These are phyloP conservation scores for Micractinium sp. DNA, from an alignment of 139 green algal species.

Conservation along the genomic window DNA sequence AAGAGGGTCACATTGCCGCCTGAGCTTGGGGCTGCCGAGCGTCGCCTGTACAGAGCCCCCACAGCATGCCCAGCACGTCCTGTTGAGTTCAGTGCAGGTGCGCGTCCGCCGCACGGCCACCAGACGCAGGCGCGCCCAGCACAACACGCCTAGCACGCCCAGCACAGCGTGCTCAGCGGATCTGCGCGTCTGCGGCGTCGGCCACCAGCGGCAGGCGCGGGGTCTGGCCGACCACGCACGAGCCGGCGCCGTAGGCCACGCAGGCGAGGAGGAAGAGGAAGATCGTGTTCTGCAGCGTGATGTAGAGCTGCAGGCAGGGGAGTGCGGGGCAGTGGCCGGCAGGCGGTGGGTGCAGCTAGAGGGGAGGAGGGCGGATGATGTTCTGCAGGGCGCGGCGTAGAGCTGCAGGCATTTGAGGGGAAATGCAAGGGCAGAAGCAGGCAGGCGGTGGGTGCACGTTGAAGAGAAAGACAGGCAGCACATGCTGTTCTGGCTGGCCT, in stretches of 20 bases:
- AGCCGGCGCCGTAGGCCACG: conserved; percentile 79
- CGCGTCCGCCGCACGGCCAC: too few relatives aligned
- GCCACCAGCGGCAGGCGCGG: conserved; percentile 80
- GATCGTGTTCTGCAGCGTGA: conserved; percentile 79
- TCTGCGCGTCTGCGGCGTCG: conserved; percentile 80
- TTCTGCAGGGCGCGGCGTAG: too few relatives aligned
- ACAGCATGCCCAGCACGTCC: too few relatives aligned
- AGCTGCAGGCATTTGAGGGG: too few relatives aligned
- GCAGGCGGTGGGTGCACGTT: conserved; percentile 52
- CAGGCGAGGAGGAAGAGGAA: conserved; percentile 81
- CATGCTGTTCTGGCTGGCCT: conserved; percentile 27
- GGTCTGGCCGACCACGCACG: conserved; percentile 69
- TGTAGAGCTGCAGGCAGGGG: conserved; percentile 62
- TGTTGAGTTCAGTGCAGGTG: too few relatives aligned
- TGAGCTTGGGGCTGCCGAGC: too few relatives aligned
- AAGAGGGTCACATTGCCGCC: too few relatives aligned
- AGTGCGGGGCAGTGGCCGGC: background rate
- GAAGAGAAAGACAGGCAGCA: conserved; percentile 69
- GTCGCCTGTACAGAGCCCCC: too few relatives aligned
- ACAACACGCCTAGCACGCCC: too few relatives aligned
- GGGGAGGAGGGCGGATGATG: background rate
- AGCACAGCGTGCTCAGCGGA: conserved; percentile 50
- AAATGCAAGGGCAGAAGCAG: background rate
- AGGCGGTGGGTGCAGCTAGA: background rate
- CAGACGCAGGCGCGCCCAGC: too few relatives aligned